Percentiles rank a stretch among this genome's conserved stretches.
Conservation (phyloP, 2,329 filamentous ascomycete genomes). For the Aspergillus sp. region DNA sequence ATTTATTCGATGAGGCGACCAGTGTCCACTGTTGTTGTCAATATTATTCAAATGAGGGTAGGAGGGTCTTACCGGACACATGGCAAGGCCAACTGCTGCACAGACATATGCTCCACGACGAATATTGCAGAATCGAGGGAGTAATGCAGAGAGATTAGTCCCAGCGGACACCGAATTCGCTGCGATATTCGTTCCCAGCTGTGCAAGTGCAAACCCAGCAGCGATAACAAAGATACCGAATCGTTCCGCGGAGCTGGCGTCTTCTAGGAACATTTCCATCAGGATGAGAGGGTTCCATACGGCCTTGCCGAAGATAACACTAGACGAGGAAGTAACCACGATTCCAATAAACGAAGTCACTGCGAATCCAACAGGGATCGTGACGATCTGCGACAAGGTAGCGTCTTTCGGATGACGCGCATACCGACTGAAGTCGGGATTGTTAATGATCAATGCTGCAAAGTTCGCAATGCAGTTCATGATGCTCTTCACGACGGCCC, state of each 20-base stretch:
- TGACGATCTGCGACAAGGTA: slow-evolving; percentile 9
- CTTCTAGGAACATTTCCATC: slow-evolving; percentile 1
- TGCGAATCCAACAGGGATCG: slow-evolving; percentile 8
- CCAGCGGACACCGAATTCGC: slow-evolving; percentile 13
- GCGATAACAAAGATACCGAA: slow-evolving; percentile 15
- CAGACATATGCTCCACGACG: slow-evolving; percentile 10
- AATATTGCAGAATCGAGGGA: slow-evolving; percentile 6
- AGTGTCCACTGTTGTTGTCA: too few relatives aligned
- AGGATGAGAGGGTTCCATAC: slow-evolving; percentile 15
- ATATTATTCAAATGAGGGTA: too few relatives aligned
- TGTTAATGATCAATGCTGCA: not conserved
- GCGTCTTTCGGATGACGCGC: slow-evolving; percentile 5
- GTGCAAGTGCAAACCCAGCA: slow-evolving; percentile 9
- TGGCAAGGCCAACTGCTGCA: not conserved
- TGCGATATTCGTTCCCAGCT: slow-evolving; percentile 11
- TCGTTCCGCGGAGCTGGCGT: slow-evolving; percentile 10
- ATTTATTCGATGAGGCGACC: too few relatives aligned
- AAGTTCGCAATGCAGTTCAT: not conserved
- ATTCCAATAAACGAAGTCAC: slow-evolving; percentile 13
- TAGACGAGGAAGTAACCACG: slow-evolving; percentile 9
- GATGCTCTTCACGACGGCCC: not conserved
- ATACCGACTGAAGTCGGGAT: slow-evolving; percentile 15
- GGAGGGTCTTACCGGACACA: too few relatives aligned
- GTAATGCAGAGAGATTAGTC: slow-evolving; percentile 7
- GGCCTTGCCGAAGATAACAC: slow-evolving; percentile 12